Percentiles rank a stretch among this genome's conserved stretches.
Conservation (phyloP, 768 basidiomycete species). For the Leccinum aurantiacum region DNA sequence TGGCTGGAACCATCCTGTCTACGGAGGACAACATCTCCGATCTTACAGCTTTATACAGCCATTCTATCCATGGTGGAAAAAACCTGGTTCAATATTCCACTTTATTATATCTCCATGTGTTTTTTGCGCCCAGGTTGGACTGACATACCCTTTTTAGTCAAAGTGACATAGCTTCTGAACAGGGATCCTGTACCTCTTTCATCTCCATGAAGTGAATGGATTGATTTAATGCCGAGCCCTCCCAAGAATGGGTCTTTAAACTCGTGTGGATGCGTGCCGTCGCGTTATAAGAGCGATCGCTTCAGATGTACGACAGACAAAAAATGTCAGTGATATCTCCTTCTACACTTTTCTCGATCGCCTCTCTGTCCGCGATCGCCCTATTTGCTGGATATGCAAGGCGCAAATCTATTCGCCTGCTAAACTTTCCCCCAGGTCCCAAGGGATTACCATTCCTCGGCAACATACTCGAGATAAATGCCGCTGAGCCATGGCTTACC, state of each 20-base stretch:
- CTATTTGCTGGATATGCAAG: constrained; percentile 14
- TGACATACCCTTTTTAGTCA: constrained; percentile 1
- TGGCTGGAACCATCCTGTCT: neutral
- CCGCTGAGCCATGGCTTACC: no score
- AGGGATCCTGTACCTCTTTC: constrained; percentile 9
- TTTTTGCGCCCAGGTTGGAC: neutral
- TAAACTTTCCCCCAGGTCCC: constrained; percentile 31
- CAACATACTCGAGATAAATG: no score
- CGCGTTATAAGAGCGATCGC: constrained; percentile 15
- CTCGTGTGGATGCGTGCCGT: neutral
- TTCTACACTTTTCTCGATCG: constrained; percentile 26
- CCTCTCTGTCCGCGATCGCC: constrained; percentile 8
- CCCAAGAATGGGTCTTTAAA: constrained; percentile 7
- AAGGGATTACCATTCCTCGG: neutral
- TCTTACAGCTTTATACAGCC: constrained; percentile 1
- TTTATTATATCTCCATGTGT: neutral
- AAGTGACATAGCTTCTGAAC: neutral
- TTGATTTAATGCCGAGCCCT: constrained; percentile 6
- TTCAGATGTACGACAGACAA: neutral
- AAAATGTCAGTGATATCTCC: constrained; percentile 9
- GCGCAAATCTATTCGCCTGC: constrained; percentile 6
- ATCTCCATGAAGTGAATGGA: constrained; percentile 13
- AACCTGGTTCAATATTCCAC: neutral
- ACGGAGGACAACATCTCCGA: constrained; percentile 2
- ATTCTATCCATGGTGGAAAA: neutral